Percentiles rank a stretch among this genome's conserved stretches.
Evolutionary conservation across 305 asterid species (phyloP).

Genomic region (Solanum hybrid): DNA sequence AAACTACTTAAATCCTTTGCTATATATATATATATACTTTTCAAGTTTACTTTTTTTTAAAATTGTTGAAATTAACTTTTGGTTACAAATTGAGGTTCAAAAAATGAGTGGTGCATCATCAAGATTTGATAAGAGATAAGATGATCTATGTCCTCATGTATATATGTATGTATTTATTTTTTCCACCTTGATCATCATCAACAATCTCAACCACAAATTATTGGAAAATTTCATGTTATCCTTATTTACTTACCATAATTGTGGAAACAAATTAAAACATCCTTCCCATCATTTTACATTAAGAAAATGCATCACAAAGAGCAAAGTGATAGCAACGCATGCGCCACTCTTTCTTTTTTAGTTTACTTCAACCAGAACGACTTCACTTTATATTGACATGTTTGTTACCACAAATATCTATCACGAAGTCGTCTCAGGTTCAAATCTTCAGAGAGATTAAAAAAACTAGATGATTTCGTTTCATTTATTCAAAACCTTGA

Average conservation of each 20-base stretch:
- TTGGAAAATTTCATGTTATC: neutral
- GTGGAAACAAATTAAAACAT: neutral
- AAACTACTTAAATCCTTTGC: neutral
- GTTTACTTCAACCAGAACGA: neutral
- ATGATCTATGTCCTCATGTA: conserved; percentile 25
- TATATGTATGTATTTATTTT: neutral
- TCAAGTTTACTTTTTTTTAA: neutral
- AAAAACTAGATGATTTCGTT: neutral
- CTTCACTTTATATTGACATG: neutral
- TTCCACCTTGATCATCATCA: conserved; percentile 11
- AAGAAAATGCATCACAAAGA: neutral
- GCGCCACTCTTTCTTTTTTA: neutral
- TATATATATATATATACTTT: neutral
- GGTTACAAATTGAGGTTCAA: conserved; percentile 28
- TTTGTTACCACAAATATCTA: too few species aligned
- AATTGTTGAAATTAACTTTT: conserved; percentile 14
- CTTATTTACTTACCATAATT: neutral
- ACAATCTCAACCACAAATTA: conserved; percentile 39
- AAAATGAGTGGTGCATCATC: conserved; percentile 46
- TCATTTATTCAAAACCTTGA: neutral
- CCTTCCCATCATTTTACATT: neutral
- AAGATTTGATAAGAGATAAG: conserved; percentile 49
- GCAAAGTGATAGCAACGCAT: neutral
- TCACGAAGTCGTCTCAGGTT: neutral
- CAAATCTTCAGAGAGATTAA: neutral